Evolutionary conservation across 768 basidiomycete species (phyloP), one percentile per base, ranked within the genome.

Genomic region (Psilocybe azurescens): DNA sequence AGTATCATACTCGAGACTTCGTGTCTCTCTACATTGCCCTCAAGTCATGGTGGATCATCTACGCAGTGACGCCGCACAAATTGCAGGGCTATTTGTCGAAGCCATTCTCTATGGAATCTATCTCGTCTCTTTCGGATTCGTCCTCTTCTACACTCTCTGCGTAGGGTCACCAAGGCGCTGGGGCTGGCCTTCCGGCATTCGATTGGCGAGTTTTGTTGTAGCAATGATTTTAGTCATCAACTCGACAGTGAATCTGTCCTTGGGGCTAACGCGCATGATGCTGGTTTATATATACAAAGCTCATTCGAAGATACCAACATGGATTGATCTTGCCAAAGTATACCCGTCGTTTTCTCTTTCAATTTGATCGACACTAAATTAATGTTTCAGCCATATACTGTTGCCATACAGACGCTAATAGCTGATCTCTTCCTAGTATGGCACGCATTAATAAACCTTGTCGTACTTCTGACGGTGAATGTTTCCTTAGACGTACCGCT

Each of bases 91-190:
- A 7, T 67, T 64, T 50, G 50, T 64, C 41, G 65, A 66, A 48
- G 55, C 62, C 9, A 20, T 63, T 2, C 52, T 64, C 4, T 67
- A 67, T 48, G 66, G 66, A 11, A 52, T 63, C 7, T 67, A 67
- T 48, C 50, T 63, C 16, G 49, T 63, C 36, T 64, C 66, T 9
- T 60, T 67, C 14, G 62, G 58, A n/a, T 63, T 49, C n/a, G 44
- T 60, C 10, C 24, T 55, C 11, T 7, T 55, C 5, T 39, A 55
- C 33, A 53, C 54, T 33, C 53, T 60, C 39, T 52, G 46, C 20
- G 53, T 41, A 32, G 53, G 47, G 20, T 60, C 38, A 9, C 38
- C 53, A 36, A 44, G 59, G 16, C 30, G 32, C 5, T 55, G 53
- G 59, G 54, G 53, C 28, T 9, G 44, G 41, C 59, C 59, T 2